A percentile compares a stretch with the other conserved stretches of the same genome.
Evolutionary conservation across 1,284 basidiomycete species (phyloP).

Genomic region (Ustilago curta): DNA sequence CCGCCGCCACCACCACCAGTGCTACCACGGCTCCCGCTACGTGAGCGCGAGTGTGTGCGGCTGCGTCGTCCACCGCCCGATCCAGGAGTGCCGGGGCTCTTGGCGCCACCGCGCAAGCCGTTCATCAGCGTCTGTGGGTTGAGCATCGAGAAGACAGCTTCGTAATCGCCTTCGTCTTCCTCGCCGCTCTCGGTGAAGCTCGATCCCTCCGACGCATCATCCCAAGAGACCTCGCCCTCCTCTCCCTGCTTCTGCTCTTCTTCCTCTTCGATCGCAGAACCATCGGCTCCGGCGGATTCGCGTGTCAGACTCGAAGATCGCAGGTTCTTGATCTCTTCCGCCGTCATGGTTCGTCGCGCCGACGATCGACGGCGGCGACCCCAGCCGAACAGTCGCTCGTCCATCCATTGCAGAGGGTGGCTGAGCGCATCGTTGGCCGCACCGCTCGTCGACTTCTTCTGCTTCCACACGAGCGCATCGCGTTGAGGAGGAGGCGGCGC

Average conservation of each 20-base stretch:
- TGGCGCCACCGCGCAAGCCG: slow-evolving; percentile 32
- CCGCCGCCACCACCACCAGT: slow-evolving; percentile 30
- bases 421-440: slow-evolving; percentile 53
- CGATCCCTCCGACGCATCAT: slow-evolving; percentile 40
- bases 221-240: slow-evolving; percentile 41
- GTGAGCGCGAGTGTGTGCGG: slow-evolving; percentile 53
- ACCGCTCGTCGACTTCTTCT: slow-evolving; percentile 43
- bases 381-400: slow-evolving; percentile 94
- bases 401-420: slow-evolving; percentile 77
- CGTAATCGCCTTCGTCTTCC: slow-evolving; percentile 66
- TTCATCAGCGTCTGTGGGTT: slow-evolving; percentile 37
- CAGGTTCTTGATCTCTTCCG: slow-evolving; percentile 39
- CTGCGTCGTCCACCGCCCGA: slow-evolving; percentile 34
- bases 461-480: slow-evolving; percentile 55
- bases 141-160: slow-evolving; percentile 65
- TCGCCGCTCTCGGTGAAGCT: slow-evolving; percentile 45
- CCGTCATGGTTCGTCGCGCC: slow-evolving; percentile 45
- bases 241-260: slow-evolving; percentile 27
- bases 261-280: slow-evolving; percentile 28
- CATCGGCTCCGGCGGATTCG: slow-evolving; percentile 9
- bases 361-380: slow-evolving; percentile 45
- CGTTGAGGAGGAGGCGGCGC: slow-evolving; percentile 55
- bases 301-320: slow-evolving; percentile 24
- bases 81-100: slow-evolving; percentile 49
- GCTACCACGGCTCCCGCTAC: slow-evolving; percentile 54